Conservation (phyloP, 225 moss, liverwort and hornwort genomes). For the Takakia lepidozioides region DNA sequence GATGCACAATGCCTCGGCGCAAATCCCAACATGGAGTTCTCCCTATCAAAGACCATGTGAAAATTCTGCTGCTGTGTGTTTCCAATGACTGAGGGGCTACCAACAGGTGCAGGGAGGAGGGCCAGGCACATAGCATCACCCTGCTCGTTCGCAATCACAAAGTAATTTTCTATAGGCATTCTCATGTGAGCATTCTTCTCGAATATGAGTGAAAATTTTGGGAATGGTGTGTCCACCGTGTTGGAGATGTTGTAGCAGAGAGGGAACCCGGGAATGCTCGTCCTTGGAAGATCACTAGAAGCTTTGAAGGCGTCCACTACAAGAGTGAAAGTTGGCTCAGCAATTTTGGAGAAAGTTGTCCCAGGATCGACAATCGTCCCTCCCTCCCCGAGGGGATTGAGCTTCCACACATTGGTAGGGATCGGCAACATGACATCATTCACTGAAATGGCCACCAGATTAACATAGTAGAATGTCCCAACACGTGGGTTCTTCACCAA, state of each 20-base stretch:
- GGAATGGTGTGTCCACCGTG: conserved; percentile 7
- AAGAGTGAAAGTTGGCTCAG: conserved; percentile 5
- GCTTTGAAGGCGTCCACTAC: conserved; percentile 12
- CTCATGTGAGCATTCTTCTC: conserved; percentile 4
- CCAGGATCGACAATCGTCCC: conserved; percentile 24
- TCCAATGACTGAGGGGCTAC: conserved; percentile 18
- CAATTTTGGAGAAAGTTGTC: conserved; percentile 19
- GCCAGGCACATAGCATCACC: conserved; percentile 26
- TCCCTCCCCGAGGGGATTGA: conserved; percentile 6
- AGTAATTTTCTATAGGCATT: conserved; percentile 18
- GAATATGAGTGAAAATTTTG: conserved; percentile 9
- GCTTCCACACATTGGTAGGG: conserved; percentile 6
- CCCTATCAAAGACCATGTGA: conserved; percentile 13
- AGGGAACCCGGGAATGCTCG: conserved; percentile 10
- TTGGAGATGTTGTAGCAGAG: conserved; percentile 23
- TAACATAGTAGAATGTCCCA: conserved; percentile 22
- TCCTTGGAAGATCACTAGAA: conserved; percentile 4
- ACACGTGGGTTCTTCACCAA: conserved; percentile 14
- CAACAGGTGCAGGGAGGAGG: conserved; percentile 8
- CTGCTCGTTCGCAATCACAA: conserved; percentile 15
- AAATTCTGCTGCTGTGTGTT: conserved; percentile 34
- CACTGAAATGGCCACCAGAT: conserved; percentile 10
- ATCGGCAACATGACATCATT: conserved; percentile 6
- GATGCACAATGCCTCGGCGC: conserved; percentile 22
- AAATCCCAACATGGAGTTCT: conserved; percentile 11